Base-by-base conservation (phyloP, 148 eudicot species). In the Vaccinium corymbosum region DNA sequence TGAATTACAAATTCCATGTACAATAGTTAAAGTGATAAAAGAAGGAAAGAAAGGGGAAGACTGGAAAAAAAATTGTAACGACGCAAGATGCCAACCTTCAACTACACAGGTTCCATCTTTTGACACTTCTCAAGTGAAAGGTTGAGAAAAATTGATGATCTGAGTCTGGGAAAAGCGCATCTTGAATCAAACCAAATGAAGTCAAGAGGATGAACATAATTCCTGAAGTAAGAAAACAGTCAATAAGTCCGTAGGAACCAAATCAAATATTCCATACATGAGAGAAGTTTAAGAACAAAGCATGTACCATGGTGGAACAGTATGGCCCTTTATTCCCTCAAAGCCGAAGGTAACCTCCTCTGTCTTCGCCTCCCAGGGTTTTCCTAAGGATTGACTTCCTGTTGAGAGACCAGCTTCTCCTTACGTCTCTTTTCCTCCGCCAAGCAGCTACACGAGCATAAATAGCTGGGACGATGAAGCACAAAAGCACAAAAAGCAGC, bases 271-370 rank as follows among this genome's bases (percentile, higher is more conserved):
- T 52, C 29, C 29, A 35, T 27, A 38, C 0, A 4, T 9, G 16
- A 50, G 52, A 27, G 66, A 66, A 17, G 5, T 20, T 51, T 25
- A 74, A 49, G 74, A 29, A 49, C 64, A 71, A 42, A 80, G 48
- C 46, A 62, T 53, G 76, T 84, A 84, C 55, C 77, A 22, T 48
- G 61, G 53, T 57, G 29, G n/a, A 48, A 78, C 27, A 55, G 64
- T 25, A 7, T 16, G 13, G 14, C 48, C 48, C 22, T 48, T 79
- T 66, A 19, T 59, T 27, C 78, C 84, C 56, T 93, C 91, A 92
- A 29, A 94, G 82, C 82, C 96, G 93, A 82, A 93, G 94, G 85
- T 94, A 97, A 57, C 98, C 93, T 74, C 86, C 94, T 91, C 87
- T 87, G 78, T 90, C 92, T 64, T 59, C 92, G 46, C 81, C 84